These are phyloP conservation scores for Chiua virens DNA, from an alignment of 768 basidiomycete species.

Conservation along the genomic window DNA sequence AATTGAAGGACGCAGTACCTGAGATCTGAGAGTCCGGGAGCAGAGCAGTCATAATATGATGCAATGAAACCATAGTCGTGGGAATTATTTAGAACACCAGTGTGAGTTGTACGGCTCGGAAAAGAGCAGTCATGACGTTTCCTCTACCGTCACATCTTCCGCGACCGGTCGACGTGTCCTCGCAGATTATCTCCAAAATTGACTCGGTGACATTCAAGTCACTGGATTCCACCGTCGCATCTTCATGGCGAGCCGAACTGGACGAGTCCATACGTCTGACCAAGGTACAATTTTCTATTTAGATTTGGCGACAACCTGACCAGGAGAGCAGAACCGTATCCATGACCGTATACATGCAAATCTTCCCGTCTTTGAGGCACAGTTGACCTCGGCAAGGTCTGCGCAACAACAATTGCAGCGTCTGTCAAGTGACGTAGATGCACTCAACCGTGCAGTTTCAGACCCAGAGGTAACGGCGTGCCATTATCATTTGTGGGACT, in stretches of 20 bases:
- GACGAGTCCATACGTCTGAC: constrained; percentile 69
- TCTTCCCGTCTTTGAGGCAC: constrained; percentile 60
- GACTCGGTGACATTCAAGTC: constrained; percentile 59
- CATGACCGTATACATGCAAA: constrained; percentile 71
- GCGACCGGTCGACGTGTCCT: constrained; percentile 69
- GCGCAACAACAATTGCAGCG: constrained; percentile 58
- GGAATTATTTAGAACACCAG: no score
- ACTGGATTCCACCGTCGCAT: constrained; percentile 58
- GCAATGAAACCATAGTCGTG: no score
- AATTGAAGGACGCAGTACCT: no score
- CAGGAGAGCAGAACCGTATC: constrained; percentile 53
- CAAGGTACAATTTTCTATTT: constrained; percentile 48
- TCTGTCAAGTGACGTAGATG: constrained; percentile 53
- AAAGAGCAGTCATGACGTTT: constrained; percentile 59
- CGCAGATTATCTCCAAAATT: constrained; percentile 67
- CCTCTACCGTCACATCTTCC: constrained; percentile 71
- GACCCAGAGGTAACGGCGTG: constrained; percentile 53
- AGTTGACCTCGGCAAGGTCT: constrained; percentile 60
- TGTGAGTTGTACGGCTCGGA: not conserved
- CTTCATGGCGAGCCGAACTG: constrained; percentile 71
- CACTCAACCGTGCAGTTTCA: constrained; percentile 50
- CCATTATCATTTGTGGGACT: not conserved
- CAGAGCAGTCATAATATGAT: no score
- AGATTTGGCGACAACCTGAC: constrained; percentile 2
- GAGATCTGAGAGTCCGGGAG: no score